Base-by-base conservation (phyloP, 2,329 filamentous ascomycete genomes). In the Graphilbum sp. region DNA sequence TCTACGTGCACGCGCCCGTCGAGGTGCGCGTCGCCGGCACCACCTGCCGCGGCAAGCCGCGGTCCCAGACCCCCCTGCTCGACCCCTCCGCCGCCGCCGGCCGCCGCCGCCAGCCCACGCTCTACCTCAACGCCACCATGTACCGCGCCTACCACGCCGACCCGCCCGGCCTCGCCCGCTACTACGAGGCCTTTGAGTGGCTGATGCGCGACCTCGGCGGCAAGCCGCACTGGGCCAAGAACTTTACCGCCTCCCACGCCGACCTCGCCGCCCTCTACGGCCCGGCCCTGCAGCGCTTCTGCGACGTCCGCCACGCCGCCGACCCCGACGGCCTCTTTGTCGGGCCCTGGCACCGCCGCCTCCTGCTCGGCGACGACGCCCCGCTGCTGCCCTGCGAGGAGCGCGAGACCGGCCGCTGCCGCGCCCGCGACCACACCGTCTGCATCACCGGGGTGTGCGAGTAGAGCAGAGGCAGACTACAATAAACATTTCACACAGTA, bases 281-380 rank as follows among this genome's bases (percentile, higher is more conserved):
- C 17, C 54, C 64, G 7, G 62, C 75, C 43, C 62, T 85, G 48
- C 53, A 60, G 18, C 60, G 68, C 37, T 88, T 75, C 68, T 59
- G 73, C 36, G 59, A 60, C 32, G 67, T 85, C 13, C 66, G 81
- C 42, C 63, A 72, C 40, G 64, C 74, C 45, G 69, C 72, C 30
- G 81, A 88, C 51, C 75, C 76, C 0, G 73, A 84, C 43, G 80
- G 80, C 38, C 75, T 87, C 67, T 88, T 88, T 57, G 66, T 88
- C 13, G 88, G 88, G 2, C 77, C 86, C 35, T 98, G 88, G 88
- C 85, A 95, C 57, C 67, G 80, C 21, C 69, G 79, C 37, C 72
- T 73, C 49, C 61, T 94, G 17, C 54, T 75, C 32, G 57, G 55
- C 23, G 54, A 46, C 9, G 37, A 32, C 5, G 34, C 27, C 3